These are phyloP conservation scores for Elongisporangium undulatum DNA, from an alignment of 352 stramenopile species.

Conservation along the genomic window DNA sequence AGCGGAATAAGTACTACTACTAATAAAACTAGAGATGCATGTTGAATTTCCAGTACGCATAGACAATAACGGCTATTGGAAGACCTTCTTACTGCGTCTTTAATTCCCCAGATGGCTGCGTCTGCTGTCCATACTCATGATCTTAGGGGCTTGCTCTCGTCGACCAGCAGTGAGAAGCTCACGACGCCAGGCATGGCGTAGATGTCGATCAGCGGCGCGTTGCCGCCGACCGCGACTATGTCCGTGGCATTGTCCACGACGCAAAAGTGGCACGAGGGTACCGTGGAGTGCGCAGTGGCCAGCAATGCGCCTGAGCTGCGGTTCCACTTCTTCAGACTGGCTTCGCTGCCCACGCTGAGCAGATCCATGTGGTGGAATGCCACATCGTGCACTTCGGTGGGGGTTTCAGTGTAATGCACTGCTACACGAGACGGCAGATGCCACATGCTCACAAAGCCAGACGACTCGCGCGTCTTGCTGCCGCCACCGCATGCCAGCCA, in stretches of 20 bases:
- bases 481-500: conserved; percentile 65
- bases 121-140: neutral
- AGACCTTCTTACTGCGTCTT: conserved; percentile 5
- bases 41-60: too few relatives aligned
- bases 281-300: conserved; percentile 41
- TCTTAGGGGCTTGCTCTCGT: conserved; percentile 9
- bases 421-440: conserved; percentile 70
- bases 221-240: conserved; percentile 62
- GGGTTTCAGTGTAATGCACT: conserved; percentile 56
- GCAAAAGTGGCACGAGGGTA: conserved; percentile 66
- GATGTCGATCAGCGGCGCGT: conserved; percentile 57
- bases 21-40: neutral
- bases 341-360: conserved; percentile 67
- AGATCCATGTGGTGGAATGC: conserved; percentile 70
- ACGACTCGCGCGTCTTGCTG: conserved; percentile 26
- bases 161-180: conserved; percentile 69
- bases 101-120: neutral
- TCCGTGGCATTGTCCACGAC: conserved; percentile 55
- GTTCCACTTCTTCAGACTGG: conserved; percentile 71
- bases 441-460: conserved; percentile 73
- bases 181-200: conserved; percentile 80
- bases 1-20: neutral
- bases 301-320: conserved; percentile 57
- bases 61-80: too few relatives aligned
- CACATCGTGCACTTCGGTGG: conserved; percentile 61